These are phyloP conservation scores for Wickerhamia fluorescens DNA, from an alignment of 805 yeast species.

Conservation along the genomic window DNA sequence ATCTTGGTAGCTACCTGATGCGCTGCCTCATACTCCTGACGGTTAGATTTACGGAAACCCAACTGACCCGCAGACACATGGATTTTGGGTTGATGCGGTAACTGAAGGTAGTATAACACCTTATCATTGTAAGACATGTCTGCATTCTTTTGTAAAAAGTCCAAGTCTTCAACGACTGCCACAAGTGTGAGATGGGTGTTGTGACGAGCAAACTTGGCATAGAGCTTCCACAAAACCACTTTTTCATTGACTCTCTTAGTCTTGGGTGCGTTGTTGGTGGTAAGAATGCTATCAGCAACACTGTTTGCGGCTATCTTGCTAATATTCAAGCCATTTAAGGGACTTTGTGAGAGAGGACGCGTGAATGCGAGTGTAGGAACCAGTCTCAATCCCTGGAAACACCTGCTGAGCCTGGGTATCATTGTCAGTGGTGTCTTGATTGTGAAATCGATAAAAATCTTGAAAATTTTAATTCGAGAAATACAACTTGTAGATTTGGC, in stretches of 20 bases:
- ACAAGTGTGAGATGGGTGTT: slow-evolving; percentile 76
- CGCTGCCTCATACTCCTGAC: slow-evolving; percentile 90
- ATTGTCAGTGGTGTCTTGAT: too few relatives aligned
- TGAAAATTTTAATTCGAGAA: too few relatives aligned
- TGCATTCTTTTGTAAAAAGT: slow-evolving; percentile 50
- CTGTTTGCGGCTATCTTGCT: slow-evolving; percentile 1
- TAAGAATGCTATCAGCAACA: too few relatives aligned
- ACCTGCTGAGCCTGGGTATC: slow-evolving; percentile 7
- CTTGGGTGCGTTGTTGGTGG: slow-evolving; percentile 3
- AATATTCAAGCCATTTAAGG: slow-evolving; percentile 2
- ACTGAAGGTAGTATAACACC: slow-evolving; percentile 67
- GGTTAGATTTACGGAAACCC: slow-evolving; percentile 84
- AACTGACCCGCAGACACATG: slow-evolving; percentile 75
- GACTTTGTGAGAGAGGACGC: too few relatives aligned
- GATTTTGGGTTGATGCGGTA: slow-evolving; percentile 68
- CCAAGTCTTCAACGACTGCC: slow-evolving; percentile 59
- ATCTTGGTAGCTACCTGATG: slow-evolving; percentile 74
- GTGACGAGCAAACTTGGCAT: slow-evolving; percentile 72
- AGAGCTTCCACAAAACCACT: slow-evolving; percentile 61
- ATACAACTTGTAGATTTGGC: too few relatives aligned
- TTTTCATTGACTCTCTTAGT: slow-evolving; percentile 15
- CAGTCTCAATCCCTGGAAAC: too few relatives aligned
- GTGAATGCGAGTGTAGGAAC: too few relatives aligned
- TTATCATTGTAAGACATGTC: slow-evolving; percentile 55
- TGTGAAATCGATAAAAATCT: too few relatives aligned